Evolutionary conservation across 306 rosid genomes (phyloP).

Genomic region (Vigna angularis): DNA sequence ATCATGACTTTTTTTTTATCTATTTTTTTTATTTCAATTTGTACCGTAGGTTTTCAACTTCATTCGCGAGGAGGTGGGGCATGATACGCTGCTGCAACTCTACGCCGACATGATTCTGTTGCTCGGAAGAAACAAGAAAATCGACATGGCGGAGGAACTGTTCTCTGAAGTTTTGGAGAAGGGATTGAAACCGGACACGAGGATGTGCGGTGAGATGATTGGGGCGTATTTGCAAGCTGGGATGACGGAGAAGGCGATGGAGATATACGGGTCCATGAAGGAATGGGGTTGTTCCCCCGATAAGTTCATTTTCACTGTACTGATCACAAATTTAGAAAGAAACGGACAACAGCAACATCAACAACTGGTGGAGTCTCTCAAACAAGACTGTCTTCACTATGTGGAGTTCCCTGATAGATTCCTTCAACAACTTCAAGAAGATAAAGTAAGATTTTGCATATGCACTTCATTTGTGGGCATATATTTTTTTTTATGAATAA

Average conservation of each 20-base stretch:
- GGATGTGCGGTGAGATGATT: constrained; percentile 74
- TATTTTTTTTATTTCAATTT: too few relatives aligned
- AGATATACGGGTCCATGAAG: constrained; percentile 63
- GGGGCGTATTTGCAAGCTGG: constrained; percentile 68
- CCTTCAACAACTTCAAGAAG: constrained; percentile 46
- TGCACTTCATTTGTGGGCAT: not conserved
- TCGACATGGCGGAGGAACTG: constrained; percentile 66
- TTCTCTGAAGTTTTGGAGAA: constrained; percentile 49
- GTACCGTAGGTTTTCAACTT: constrained; percentile 64
- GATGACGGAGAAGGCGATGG: constrained; percentile 65
- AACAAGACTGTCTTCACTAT: constrained; percentile 59
- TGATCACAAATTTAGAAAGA: constrained; percentile 61
- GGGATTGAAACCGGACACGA: constrained; percentile 65
- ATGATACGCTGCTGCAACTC: constrained; percentile 51
- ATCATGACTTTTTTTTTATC: not conserved
- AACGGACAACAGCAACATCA: constrained; percentile 43
- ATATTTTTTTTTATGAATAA: not conserved
- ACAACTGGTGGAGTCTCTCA: constrained; percentile 53
- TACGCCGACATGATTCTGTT: constrained; percentile 70
- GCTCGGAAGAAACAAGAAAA: constrained; percentile 65
- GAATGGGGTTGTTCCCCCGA: constrained; percentile 62
- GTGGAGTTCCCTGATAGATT: constrained; percentile 57
- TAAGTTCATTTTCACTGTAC: constrained; percentile 65
- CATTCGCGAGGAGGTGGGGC: constrained; percentile 58
- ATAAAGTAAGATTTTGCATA: constrained; percentile 42